Percentiles rank a stretch among this genome's conserved stretches.
These are phyloP conservation scores for Cordyceps militaris DNA, from an alignment of 2,329 filamentous ascomycete species.

Conservation along the genomic window DNA sequence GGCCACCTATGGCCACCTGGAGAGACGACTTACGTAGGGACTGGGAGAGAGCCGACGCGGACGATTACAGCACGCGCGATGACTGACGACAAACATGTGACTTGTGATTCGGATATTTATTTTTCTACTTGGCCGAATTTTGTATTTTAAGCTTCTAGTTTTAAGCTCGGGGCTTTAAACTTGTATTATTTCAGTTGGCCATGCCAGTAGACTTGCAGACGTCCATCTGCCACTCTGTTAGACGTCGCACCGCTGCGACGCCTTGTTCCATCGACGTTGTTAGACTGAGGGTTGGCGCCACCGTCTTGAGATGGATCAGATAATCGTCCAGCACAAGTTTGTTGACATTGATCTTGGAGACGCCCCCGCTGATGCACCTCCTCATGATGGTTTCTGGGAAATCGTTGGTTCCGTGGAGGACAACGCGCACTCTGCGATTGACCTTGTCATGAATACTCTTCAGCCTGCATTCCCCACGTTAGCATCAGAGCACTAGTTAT, in stretches of 20 bases:
- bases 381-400: background rate
- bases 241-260: slow-evolving; percentile 33
- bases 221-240: slow-evolving; percentile 42
- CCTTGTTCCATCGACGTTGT: slow-evolving; percentile 39
- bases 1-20: slow-evolving; percentile 30
- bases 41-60: slow-evolving; percentile 21
- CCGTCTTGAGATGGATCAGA: slow-evolving; percentile 10
- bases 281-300: slow-evolving; percentile 28
- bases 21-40: slow-evolving; percentile 25
- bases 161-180: too few species aligned
- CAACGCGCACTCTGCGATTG: background rate
- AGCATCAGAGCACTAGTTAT: background rate
- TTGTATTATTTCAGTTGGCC: slow-evolving; percentile 16
- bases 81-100: background rate
- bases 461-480: background rate
- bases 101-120: background rate
- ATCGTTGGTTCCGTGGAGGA: slow-evolving; percentile 1
- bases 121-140: background rate
- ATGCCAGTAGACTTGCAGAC: slow-evolving; percentile 39
- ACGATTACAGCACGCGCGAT: background rate
- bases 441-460: background rate
- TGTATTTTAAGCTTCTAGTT: background rate
- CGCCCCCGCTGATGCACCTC: slow-evolving; percentile 14
- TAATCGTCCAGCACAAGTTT: slow-evolving; percentile 4
- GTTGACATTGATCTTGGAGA: slow-evolving; percentile 49